Conservation (phyloP, 441 rosid species). For the Bruguiera hainesii region DNA sequence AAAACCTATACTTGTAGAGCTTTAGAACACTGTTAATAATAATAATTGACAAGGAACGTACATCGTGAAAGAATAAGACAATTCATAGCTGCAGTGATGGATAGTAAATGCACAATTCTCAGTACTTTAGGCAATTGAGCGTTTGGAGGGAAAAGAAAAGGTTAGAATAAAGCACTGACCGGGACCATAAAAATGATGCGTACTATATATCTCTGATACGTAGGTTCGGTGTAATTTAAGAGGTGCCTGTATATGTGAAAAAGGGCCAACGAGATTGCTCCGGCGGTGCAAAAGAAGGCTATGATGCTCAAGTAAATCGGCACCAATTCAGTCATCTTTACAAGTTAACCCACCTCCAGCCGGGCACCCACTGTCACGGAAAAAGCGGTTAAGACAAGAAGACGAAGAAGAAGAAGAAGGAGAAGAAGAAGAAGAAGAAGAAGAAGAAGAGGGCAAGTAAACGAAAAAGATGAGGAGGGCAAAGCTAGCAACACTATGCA, state of each 20-base stretch:
- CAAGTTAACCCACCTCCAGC: constrained; percentile 6
- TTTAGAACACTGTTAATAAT: no score
- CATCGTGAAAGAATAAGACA: no score
- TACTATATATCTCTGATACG: constrained; percentile 86
- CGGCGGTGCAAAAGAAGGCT: constrained; percentile 70
- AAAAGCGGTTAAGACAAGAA: not conserved
- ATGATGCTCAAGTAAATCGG: constrained; percentile 50
- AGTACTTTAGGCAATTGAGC: no score
- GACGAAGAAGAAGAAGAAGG: not conserved
- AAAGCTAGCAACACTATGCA: no score
- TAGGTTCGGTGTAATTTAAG: constrained; percentile 91
- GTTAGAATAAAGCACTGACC: constrained; percentile 41
- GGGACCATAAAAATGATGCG: constrained; percentile 96
- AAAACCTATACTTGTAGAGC: no score
- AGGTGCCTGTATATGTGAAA: constrained; percentile 85
- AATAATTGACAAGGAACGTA: no score
- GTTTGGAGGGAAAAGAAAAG: not conserved
- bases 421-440: not conserved
- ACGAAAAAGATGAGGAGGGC: no score
- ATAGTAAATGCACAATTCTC: no score
- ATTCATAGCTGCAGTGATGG: no score
- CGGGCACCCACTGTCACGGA: not conserved
- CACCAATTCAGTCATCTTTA: constrained; percentile 51
- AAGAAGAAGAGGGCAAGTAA: not conserved
- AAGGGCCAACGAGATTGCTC: constrained; percentile 70